phyloP scores from a whole-genome alignment of 805 yeast species.

The Barnettozyma sucrosica region DNA sequence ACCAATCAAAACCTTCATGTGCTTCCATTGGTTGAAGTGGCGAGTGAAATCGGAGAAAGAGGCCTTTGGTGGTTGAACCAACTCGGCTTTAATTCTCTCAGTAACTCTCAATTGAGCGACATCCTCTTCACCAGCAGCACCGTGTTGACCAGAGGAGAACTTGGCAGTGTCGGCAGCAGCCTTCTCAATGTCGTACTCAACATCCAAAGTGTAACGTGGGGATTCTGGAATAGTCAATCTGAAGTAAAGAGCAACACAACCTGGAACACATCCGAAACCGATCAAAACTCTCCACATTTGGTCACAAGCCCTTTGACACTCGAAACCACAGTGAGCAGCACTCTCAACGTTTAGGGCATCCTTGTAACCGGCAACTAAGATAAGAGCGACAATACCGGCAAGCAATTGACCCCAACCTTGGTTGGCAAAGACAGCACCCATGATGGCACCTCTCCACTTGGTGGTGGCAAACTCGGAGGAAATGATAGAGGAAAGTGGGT shows the following conservation, averaged over 20 bases:
- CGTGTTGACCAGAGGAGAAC: slow-evolving; percentile 43
- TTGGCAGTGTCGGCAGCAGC: slow-evolving; percentile 53
- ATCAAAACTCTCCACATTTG: slow-evolving; percentile 91
- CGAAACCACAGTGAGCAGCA: slow-evolving; percentile 55
- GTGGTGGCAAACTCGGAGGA: slow-evolving; percentile 91
- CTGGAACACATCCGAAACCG: slow-evolving; percentile 91
- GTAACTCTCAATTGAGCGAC: slow-evolving; percentile 40
- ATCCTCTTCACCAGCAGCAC: slow-evolving; percentile 42
- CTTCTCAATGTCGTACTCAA: slow-evolving; percentile 49
- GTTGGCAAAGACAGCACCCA: slow-evolving; percentile 94
- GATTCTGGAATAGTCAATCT: slow-evolving; percentile 94
- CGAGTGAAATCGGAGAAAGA: slow-evolving; percentile 63
- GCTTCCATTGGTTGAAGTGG: slow-evolving; percentile 81
- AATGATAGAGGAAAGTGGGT: slow-evolving; percentile 88
- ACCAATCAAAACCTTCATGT: slow-evolving; percentile 77
- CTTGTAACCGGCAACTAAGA: slow-evolving; percentile 75
- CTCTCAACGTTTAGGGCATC: slow-evolving; percentile 49
- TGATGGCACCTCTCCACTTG: slow-evolving; percentile 96
- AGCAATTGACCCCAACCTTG: slow-evolving; percentile 95
- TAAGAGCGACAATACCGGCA: slow-evolving; percentile 79
- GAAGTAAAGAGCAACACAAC: slow-evolving; percentile 75
- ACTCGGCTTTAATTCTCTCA: slow-evolving; percentile 48
- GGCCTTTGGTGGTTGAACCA: slow-evolving; percentile 68
- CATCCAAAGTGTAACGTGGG: slow-evolving; percentile 85
- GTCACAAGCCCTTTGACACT: slow-evolving; percentile 75